phyloP scores from a whole-genome alignment of 2,329 filamentous ascomycete genomes.

The Alternaria arborescens region DNA sequence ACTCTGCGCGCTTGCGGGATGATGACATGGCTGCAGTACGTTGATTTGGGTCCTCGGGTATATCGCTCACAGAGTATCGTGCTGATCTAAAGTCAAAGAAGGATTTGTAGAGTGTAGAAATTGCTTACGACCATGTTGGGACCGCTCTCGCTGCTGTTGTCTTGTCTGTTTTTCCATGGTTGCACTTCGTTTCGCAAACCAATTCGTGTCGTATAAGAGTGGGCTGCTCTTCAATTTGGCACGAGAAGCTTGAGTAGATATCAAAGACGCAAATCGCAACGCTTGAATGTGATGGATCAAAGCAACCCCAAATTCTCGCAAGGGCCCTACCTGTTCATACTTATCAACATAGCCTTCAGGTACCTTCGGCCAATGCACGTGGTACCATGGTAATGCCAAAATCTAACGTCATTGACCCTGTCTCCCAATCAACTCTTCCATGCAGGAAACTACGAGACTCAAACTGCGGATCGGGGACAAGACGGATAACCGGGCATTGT shows the following conservation, averaged over 20 bases:
- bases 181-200: neutral
- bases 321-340: neutral
- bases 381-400: conserved; percentile 1
- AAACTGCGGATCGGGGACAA: conserved; percentile 8
- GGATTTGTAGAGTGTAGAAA: neutral
- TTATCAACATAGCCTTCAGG: conserved; percentile 3
- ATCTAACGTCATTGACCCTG: conserved; percentile 20
- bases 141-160: conserved; percentile 15
- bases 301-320: neutral
- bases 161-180: conserved; percentile 11
- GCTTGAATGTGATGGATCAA: neutral
- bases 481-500: conserved; percentile 15
- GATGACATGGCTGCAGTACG: conserved; percentile 1
- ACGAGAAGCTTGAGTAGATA: neutral
- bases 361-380: neutral
- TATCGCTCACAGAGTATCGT: conserved; percentile 13
- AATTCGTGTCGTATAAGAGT: conserved; percentile 1
- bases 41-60: conserved; percentile 8
- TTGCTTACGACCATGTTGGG: conserved; percentile 13
- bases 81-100: conserved; percentile 4
- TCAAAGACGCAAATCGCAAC: neutral
- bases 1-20: conserved; percentile 24
- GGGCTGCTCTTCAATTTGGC: neutral
- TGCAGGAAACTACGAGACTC: conserved; percentile 3
- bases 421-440: conserved; percentile 13